Evolutionary conservation across 2,329 filamentous ascomycete genomes (phyloP).

Genomic region (Exutisphaerella laricina): DNA sequence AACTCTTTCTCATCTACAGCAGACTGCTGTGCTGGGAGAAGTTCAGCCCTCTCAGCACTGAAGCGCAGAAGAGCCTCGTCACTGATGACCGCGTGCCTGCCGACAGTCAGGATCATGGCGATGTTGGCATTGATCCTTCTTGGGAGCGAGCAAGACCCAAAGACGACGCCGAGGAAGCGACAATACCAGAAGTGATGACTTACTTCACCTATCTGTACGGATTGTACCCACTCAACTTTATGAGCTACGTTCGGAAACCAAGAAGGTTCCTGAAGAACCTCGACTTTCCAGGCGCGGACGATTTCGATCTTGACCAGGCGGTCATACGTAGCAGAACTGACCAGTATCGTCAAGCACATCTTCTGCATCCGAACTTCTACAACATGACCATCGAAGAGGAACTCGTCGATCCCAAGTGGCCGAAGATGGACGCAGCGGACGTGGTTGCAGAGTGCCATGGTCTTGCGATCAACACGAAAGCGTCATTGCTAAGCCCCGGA

Average conservation of each 20-base stretch:
- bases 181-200: conserved; percentile 62
- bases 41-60: conserved; percentile 36
- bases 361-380: conserved; percentile 81
- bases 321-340: conserved; percentile 73
- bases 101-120: conserved; percentile 38
- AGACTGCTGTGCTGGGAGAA: conserved; percentile 73
- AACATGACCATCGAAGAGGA: conserved; percentile 73
- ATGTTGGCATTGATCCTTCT: conserved; percentile 33
- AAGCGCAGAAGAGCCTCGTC: conserved; percentile 32
- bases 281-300: conserved; percentile 63
- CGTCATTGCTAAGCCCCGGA: conserved; percentile 41
- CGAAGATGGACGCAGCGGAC: conserved; percentile 72
- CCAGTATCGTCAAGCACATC: conserved; percentile 64
- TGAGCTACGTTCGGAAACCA: conserved; percentile 79
- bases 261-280: conserved; percentile 70
- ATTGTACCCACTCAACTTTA: conserved; percentile 77
- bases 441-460: conserved; percentile 74
- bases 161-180: conserved; percentile 56
- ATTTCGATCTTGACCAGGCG: conserved; percentile 70
- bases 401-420: conserved; percentile 70
- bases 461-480: conserved; percentile 50
- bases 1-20: conserved; percentile 76
- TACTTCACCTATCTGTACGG: conserved; percentile 82
- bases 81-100: conserved; percentile 32
- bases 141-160: conserved; percentile 64